Evolutionary conservation across 2,329 filamentous ascomycete species (phyloP), one percentile per base, ranked within the genome.

Genomic region (Geosmithia putterillii): DNA sequence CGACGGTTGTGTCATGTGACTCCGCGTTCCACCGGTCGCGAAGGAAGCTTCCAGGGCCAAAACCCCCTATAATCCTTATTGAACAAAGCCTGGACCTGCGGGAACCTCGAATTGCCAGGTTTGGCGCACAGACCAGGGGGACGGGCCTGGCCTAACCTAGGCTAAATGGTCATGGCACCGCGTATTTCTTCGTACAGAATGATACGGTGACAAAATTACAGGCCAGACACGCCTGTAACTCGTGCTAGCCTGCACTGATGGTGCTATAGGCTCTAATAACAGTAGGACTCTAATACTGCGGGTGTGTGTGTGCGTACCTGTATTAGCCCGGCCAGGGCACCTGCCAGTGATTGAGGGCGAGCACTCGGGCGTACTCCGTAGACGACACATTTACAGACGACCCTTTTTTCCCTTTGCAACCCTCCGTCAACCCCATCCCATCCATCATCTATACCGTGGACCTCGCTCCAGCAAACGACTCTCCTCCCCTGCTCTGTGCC

Each of bases 331-430:
- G n/a, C 23, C 23, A 25, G 6, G 6, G 23, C 10, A 10, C 23
- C 23, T 7, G 28, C 15, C 4, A 12, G 28, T 32, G 28, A n/a
- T 32, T 12, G 28, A 12, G 23, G 23, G 23, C 10, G 23, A 7
- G 28, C n/a, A n/a, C n/a, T n/a, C n/a, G n/a, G n/a, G n/a, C n/a
- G n/a, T n/a, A n/a, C n/a, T n/a, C n/a, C n/a, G n/a, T 32, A 32
- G 10, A 32, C 28, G 28, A 32, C 5, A 28, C 7, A 22, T 21
- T 28, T 41, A 22, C 6, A 18, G 18, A 41, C 18, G 34, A 38
- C 21, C 12, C 20, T 43, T 43, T 43, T 43, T 43, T 43, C 28
- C 28, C 36, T 20, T 17, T n/a, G 14, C 14, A 41, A 25, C 32
- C 22, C 22, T 32, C 14, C 17, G 25, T 38, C 36, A 14, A 34